Percentiles rank a stretch among this genome's conserved stretches.
Conservation (phyloP, 768 basidiomycete species). For the Coprinopsis strossmayeri region DNA sequence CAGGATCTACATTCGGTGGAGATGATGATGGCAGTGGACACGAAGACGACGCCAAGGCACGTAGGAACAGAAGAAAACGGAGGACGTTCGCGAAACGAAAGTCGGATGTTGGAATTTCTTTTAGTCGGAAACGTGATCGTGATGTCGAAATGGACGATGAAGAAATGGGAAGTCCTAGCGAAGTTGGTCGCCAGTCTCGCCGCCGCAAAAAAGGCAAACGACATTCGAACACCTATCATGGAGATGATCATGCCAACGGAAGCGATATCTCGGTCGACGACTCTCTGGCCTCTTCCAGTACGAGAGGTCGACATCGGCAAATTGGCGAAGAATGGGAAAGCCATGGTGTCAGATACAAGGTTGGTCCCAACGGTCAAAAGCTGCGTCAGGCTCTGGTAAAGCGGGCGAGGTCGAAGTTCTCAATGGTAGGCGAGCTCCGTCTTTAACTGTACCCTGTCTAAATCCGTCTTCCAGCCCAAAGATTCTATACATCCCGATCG, state of each 20-base stretch:
- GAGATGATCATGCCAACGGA: slow-evolving; percentile 27
- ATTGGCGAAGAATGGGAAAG: slow-evolving; percentile 76
- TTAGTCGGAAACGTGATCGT: slow-evolving; percentile 63
- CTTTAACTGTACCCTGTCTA: slow-evolving; percentile 1
- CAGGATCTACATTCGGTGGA: slow-evolving; percentile 63
- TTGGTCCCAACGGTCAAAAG: slow-evolving; percentile 63
- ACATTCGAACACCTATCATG: slow-evolving; percentile 18
- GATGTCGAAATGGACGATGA: slow-evolving; percentile 42
- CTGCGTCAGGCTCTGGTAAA: slow-evolving; percentile 67
- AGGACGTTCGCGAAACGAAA: slow-evolving; percentile 50
- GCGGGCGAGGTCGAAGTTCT: slow-evolving; percentile 61
- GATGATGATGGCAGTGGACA: slow-evolving; percentile 40
- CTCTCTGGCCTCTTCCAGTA: slow-evolving; percentile 42
- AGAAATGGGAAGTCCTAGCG: slow-evolving; percentile 33
- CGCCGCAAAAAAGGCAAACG: slow-evolving; percentile 47
- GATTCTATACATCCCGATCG: slow-evolving; percentile 78
- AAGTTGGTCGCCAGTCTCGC: slow-evolving; percentile 23
- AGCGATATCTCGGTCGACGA: slow-evolving; percentile 45
- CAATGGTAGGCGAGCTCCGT: slow-evolving; percentile 49
- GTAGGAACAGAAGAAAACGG: slow-evolving; percentile 48
- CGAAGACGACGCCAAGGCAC: slow-evolving; percentile 33
- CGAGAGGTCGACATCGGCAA: slow-evolving; percentile 37
- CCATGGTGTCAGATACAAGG: slow-evolving; percentile 64
- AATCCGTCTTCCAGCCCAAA: slow-evolving; percentile 41
- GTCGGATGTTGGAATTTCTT: slow-evolving; percentile 30